Conservation (phyloP, 129 eudicot genomes). For the Daucus carota region DNA sequence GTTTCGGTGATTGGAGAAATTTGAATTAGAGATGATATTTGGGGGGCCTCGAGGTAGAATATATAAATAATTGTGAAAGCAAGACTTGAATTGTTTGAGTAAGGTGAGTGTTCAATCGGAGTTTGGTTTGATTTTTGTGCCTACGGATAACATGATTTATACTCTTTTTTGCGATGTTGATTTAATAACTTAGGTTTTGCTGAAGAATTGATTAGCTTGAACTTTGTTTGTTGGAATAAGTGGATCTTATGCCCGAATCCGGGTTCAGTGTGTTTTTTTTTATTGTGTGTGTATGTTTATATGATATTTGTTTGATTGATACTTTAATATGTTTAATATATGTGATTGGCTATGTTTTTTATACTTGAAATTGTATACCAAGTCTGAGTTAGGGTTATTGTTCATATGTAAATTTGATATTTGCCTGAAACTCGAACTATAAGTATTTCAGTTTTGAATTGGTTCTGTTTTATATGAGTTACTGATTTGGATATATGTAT, state of each 20-base stretch:
- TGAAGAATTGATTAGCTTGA: neutral
- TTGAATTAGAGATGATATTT: neutral
- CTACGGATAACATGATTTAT: too few relatives aligned
- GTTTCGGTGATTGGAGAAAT: neutral
- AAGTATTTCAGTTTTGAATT: neutral
- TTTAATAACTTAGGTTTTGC: too few relatives aligned
- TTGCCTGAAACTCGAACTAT: too few relatives aligned
- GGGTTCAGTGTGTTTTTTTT: too few relatives aligned
- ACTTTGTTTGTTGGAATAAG: too few relatives aligned
- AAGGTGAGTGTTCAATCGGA: neutral
- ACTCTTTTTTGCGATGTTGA: too few relatives aligned
- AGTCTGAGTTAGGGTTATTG: neutral
- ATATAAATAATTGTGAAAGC: neutral
- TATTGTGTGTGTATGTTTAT: too few relatives aligned
- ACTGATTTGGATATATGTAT: neutral
- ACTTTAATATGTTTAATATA: too few relatives aligned
- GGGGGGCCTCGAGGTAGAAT: neutral
- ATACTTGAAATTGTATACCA: too few relatives aligned
- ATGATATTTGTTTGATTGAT: too few relatives aligned
- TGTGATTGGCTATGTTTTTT: too few relatives aligned
- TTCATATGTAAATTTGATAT: too few relatives aligned
- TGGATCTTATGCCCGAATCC: neutral
- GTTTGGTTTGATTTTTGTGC: neutral
- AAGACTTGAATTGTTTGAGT: neutral
- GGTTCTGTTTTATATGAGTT: neutral